Percentiles rank a stretch among this genome's conserved stretches.
Conservation (phyloP, 768 basidiomycete genomes). For the Baorangia bicolor region DNA sequence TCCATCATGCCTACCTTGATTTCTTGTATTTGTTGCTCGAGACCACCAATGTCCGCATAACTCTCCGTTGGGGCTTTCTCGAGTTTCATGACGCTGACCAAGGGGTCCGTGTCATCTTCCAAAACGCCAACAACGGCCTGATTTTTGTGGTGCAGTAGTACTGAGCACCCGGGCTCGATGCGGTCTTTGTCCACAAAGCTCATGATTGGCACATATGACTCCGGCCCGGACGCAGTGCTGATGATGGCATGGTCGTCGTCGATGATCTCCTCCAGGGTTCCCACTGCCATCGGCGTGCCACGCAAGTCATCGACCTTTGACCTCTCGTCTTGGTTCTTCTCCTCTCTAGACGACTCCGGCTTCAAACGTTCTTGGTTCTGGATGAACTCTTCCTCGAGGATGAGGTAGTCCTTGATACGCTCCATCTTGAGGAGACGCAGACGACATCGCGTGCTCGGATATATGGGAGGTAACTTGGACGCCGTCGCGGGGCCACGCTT, state of each 20-base stretch:
- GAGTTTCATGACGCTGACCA: slow-evolving; percentile 98
- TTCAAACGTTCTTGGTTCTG: slow-evolving; percentile 89
- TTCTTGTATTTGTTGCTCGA: slow-evolving; percentile 97
- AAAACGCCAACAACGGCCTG: slow-evolving; percentile 94
- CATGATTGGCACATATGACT: slow-evolving; percentile 97
- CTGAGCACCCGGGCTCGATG: slow-evolving; percentile 93
- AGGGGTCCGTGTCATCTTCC: slow-evolving; percentile 91
- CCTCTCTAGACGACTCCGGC: slow-evolving; percentile 84
- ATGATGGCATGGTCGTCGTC: slow-evolving; percentile 99
- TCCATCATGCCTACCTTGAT: slow-evolving; percentile 70
- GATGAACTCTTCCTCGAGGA: slow-evolving; percentile 94
- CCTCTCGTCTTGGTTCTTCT: slow-evolving; percentile 94
- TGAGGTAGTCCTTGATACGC: slow-evolving; percentile 95
- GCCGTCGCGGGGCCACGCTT: slow-evolving; percentile 86
- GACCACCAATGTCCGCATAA: slow-evolving; percentile 96
- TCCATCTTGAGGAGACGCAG: slow-evolving; percentile 95
- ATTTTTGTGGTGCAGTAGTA: slow-evolving; percentile 93
- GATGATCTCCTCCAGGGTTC: slow-evolving; percentile 95
- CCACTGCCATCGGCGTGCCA: slow-evolving; percentile 97
- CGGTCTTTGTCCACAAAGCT: slow-evolving; percentile 98
- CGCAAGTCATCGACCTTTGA: slow-evolving; percentile 92
- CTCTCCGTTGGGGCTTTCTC: slow-evolving; percentile 99
- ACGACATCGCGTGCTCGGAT: slow-evolving; percentile 92
- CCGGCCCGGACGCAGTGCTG: slow-evolving; percentile 90
- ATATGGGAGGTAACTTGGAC: slow-evolving; percentile 89